These are phyloP conservation scores for Clausena lansium DNA, from an alignment of 345 rosid species.

Conservation along the genomic window DNA sequence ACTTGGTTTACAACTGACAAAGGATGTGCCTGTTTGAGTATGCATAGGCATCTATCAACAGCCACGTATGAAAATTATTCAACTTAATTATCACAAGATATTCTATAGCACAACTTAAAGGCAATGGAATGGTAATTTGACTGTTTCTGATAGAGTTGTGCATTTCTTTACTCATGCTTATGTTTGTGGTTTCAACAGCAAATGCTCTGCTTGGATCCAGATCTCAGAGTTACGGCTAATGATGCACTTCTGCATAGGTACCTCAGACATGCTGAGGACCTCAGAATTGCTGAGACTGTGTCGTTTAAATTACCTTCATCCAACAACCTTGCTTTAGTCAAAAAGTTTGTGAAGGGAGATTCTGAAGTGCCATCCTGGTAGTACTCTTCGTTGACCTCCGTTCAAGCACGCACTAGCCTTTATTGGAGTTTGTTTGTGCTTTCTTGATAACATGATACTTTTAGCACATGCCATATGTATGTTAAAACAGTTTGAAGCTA, in stretches of 20 bases:
- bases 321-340: neutral
- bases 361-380: neutral
- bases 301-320: neutral
- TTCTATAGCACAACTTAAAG: no score
- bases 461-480: neutral
- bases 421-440: neutral
- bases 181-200: neutral
- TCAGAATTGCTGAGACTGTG: neutral
- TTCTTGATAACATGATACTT: neutral
- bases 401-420: neutral
- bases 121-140: no score
- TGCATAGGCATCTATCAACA: no score
- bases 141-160: no score
- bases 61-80: no score
- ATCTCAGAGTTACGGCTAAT: neutral
- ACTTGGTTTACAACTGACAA: no score
- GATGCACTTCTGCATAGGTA: neutral
- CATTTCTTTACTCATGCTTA: neutral
- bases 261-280: neutral
- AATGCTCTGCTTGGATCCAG: conserved; percentile 2
- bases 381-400: neutral
- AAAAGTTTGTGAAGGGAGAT: neutral
- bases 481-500: neutral
- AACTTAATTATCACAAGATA: no score
- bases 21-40: no score